Evolutionary conservation across 139 green algal genomes (phyloP), one percentile per base, ranked within the genome.

Genomic region (Tetradesmus obliquus): DNA sequence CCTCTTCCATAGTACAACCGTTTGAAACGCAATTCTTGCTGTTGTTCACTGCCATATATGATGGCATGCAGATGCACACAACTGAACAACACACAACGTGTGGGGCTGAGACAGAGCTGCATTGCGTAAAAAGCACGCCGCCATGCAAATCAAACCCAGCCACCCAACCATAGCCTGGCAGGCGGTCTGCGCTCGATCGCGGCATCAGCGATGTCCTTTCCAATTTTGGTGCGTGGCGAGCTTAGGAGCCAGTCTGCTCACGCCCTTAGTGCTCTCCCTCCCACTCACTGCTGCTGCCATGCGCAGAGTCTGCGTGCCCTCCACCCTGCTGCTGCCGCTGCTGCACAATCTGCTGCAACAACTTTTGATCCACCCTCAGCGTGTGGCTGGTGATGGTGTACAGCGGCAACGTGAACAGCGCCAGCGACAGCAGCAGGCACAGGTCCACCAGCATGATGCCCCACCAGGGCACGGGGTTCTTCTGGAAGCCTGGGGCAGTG

Each of bases 351-450:
- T 71, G 60, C 17, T 24, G 9, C 22, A 86, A 17, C 22, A 88
- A 57, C 1, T 76, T 54, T 15, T 55, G 55, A 22, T 88, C 83
- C 9, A 51, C 83, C 83, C n/a, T 74, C 6, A 88, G 22, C 45
- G 85, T 89, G 71, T 90, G 69, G 9, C 8, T 58, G 0, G 54
- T 32, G 32, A 90, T 54, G 20, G 54, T 53, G 54, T 86, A 91
- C 4, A 76, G 53, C 19, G 87, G 87, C 53, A 91, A 22, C 2
- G 87, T 91, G 53, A 91, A 53, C 8, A 85, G 55, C 15, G 72
- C 71, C 87, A 91, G 20, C 1, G 54, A 79, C 8, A 91, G 55
- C 54, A 85, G 55, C 54, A 91, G 74, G 4, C 6, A n/a, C 15
- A 91, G 5, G 22, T 91, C 87, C 4, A 74, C 17, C 2, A 91